These are phyloP conservation scores for Fusarium robinianum DNA, from an alignment of 2,329 filamentous ascomycete genomes.

Conservation along the genomic window DNA sequence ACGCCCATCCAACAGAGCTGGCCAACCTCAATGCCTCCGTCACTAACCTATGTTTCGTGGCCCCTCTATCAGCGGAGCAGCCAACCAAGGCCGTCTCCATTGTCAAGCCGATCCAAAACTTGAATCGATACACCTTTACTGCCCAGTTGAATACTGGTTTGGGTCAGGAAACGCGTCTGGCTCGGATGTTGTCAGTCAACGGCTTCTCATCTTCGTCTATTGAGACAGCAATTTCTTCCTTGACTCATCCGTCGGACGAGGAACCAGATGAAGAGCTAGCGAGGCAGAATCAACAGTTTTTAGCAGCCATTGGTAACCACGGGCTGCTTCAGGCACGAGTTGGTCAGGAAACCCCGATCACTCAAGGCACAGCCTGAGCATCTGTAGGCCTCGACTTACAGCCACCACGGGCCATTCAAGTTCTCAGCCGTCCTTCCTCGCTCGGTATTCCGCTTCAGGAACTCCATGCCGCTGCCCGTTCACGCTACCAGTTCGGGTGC, in stretches of 20 bases:
- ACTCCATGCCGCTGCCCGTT: constrained; percentile 20
- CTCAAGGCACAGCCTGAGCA: constrained; percentile 14
- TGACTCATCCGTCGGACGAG: constrained; percentile 40
- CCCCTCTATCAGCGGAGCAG: constrained; percentile 54
- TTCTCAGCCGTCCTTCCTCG: constrained; percentile 3
- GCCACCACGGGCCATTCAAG: constrained; percentile 20
- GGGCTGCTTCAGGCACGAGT: constrained; percentile 35
- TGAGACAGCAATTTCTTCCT: constrained; percentile 54
- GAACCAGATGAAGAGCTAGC: constrained; percentile 27
- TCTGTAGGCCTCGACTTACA: constrained; percentile 5
- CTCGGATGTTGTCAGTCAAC: constrained; percentile 49
- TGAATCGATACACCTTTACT: constrained; percentile 67
- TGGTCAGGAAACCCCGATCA: constrained; percentile 14
- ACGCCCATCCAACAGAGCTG: constrained; percentile 68
- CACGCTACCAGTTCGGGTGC: constrained; percentile 19
- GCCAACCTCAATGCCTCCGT: constrained; percentile 78
- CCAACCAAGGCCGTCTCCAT: constrained; percentile 62
- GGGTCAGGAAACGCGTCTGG: constrained; percentile 48
- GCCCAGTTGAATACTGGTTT: constrained; percentile 61
- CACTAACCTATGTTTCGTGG: constrained; percentile 77
- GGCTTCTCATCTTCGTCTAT: constrained; percentile 55
- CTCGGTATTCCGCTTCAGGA: constrained; percentile 16
- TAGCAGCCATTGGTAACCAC: constrained; percentile 51
- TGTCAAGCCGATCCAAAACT: constrained; percentile 77
- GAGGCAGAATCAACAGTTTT: constrained; percentile 51